phyloP scores from a whole-genome alignment of 345 rosid species.

The Arabidopsis arenosa region DNA sequence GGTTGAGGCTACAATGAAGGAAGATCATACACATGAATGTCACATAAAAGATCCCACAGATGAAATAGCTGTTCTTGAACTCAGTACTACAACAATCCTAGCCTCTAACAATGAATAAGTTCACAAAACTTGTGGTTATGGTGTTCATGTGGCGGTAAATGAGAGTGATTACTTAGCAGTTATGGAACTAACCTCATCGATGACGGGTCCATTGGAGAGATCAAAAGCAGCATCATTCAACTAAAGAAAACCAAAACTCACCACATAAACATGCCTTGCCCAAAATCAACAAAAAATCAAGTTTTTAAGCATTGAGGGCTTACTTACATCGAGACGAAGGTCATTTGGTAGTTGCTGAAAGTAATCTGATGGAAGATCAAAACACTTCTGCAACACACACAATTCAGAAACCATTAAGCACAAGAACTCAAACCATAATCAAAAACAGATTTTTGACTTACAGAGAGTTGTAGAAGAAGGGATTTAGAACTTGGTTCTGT shows the following conservation, averaged over 20 bases:
- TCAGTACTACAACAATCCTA: no score
- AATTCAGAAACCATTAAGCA: not conserved
- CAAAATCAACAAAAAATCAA: not conserved
- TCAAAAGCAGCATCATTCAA: conserved; percentile 96
- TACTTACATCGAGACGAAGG: conserved; percentile 77
- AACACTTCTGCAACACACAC: conserved; percentile 64
- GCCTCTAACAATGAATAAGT: not conserved
- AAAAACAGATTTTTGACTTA: conserved; percentile 39
- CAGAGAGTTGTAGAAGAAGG: conserved; percentile 71
- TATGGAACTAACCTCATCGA: conserved; percentile 66
- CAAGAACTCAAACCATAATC: not conserved
- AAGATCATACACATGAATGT: not conserved
- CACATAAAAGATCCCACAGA: not conserved
- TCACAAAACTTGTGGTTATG: not conserved
- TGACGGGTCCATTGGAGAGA: conserved; percentile 83
- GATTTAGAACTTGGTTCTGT: conserved; percentile 54
- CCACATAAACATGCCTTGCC: not conserved
- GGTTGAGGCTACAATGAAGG: not conserved
- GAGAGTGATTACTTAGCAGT: not conserved
- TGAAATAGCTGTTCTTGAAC: not conserved
- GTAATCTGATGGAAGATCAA: conserved; percentile 85
- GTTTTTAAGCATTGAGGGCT: conserved; percentile 24
- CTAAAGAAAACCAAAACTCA: conserved; percentile 47
- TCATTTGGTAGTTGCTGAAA: conserved; percentile 70
- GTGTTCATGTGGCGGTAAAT: no score